These are phyloP conservation scores for Coemansia sp. DNA, from an alignment of 192 early-diverging fungal species.

Conservation along the genomic window DNA sequence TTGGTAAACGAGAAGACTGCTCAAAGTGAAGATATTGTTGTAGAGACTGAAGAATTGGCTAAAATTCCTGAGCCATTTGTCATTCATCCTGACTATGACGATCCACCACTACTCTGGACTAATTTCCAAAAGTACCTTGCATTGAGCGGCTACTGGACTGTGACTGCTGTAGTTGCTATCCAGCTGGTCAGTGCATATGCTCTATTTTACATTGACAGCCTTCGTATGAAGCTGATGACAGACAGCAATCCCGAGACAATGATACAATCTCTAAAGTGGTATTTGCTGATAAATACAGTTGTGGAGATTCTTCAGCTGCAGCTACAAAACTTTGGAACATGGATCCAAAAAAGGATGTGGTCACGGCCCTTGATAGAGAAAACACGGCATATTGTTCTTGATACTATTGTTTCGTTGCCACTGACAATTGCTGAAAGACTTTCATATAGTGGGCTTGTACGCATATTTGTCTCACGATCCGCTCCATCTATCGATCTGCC, in stretches of 20 bases:
- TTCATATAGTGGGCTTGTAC: not conserved
- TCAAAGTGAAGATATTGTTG: too few species aligned
- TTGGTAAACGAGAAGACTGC: too few species aligned
- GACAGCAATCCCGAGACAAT: conserved; percentile 30
- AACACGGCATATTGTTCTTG: conserved; percentile 1
- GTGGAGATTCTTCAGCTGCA: conserved; percentile 11
- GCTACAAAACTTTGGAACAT: not conserved
- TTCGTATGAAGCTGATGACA: conserved; percentile 24
- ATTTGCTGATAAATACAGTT: conserved; percentile 23
- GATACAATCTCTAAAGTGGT: conserved; percentile 18
- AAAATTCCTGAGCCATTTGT: too few species aligned
- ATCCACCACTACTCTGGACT: too few species aligned
- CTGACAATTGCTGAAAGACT: conserved; percentile 18
- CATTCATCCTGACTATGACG: too few species aligned
- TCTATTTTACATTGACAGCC: conserved; percentile 15
- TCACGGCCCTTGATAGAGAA: not conserved
- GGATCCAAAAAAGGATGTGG: conserved; percentile 12
- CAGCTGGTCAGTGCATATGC: conserved; percentile 15
- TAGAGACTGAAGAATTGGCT: too few species aligned
- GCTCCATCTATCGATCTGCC: not conserved
- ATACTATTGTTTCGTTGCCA: conserved; percentile 6
- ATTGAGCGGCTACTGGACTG: conserved; percentile 20
- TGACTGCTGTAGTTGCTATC: conserved; percentile 7
- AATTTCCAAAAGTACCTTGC: not conserved
- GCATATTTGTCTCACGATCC: not conserved